phyloP scores from a whole-genome alignment of 345 rosid genomes.

The Linum tenue region DNA sequence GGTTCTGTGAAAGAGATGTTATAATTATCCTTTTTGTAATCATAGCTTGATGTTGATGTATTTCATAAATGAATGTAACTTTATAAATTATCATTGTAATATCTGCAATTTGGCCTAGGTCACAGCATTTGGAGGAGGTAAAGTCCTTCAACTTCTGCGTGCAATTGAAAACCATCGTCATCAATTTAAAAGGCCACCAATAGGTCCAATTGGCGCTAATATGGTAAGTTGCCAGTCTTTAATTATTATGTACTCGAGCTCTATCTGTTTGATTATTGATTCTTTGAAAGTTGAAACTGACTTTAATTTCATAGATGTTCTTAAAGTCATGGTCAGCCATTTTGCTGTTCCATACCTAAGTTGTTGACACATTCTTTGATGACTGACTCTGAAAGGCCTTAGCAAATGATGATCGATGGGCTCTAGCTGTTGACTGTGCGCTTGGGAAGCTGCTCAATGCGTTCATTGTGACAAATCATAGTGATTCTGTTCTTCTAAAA shows the following conservation, averaged over 20 bases:
- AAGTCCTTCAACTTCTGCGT: constrained; percentile 63
- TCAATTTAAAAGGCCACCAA: constrained; percentile 73
- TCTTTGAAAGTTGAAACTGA: not conserved
- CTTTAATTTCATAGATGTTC: no score
- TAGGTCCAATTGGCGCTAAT: constrained; percentile 96
- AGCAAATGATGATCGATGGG: constrained; percentile 74
- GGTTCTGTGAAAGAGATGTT: no score
- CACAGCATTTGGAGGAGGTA: constrained; percentile 93
- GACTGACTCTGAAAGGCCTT: constrained; percentile 41
- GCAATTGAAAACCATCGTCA: constrained; percentile 71
- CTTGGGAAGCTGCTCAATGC: constrained; percentile 81
- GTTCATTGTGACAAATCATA: constrained; percentile 81
- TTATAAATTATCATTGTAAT: no score
- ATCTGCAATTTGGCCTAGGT: constrained; percentile 33
- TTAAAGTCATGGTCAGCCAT: constrained; percentile 2
- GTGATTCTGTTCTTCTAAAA: constrained; percentile 58
- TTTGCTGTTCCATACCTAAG: constrained; percentile 1
- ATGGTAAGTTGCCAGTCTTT: constrained; percentile 45
- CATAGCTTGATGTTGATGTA: not conserved
- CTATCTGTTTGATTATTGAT: not conserved
- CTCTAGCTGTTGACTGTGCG: constrained; percentile 80
- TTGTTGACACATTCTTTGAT: constrained; percentile 2
- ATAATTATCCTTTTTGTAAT: not conserved
- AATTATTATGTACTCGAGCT: not conserved
- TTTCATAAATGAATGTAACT: not conserved